A percentile compares a stretch with the other conserved stretches of the same genome.
Evolutionary conservation across 2,329 filamentous ascomycete genomes (phyloP).

Genomic region (Fusarium begoniae): DNA sequence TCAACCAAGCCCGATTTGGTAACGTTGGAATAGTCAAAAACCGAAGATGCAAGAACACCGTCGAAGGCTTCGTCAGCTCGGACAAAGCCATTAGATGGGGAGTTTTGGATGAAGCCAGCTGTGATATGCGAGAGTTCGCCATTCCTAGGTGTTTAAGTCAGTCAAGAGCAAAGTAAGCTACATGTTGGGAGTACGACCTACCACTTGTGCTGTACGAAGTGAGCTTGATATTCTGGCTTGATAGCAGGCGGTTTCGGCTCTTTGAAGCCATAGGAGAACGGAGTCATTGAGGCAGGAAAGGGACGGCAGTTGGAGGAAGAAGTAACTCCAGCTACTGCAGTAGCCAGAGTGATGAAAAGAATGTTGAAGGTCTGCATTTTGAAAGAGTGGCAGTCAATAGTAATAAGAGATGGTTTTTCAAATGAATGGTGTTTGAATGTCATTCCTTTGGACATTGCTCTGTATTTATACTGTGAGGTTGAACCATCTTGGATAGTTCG

Average conservation of each 20-base stretch:
- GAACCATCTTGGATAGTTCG: not conserved
- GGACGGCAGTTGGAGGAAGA: conserved; percentile 17
- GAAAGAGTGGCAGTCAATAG: fast-evolving
- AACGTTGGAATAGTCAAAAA: conserved; percentile 50
- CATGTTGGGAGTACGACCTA: not conserved
- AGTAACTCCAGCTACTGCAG: not conserved
- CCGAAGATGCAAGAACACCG: conserved; percentile 42
- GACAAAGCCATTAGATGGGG: conserved; percentile 43
- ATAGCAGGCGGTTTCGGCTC: conserved; percentile 47
- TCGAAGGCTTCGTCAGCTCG: conserved; percentile 46
- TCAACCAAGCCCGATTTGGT: conserved; percentile 49
- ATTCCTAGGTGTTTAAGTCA: conserved; percentile 36
- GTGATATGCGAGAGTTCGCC: conserved; percentile 51
- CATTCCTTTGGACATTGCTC: too few relatives aligned
- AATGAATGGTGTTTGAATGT: not conserved
- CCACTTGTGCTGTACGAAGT: conserved; percentile 52
- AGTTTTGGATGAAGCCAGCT: conserved; percentile 48
- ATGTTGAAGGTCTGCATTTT: not conserved
- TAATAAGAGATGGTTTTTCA: too few relatives aligned
- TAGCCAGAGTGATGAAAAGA: not conserved
- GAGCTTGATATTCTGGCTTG: conserved; percentile 45
- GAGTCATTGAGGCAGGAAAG: conserved; percentile 40
- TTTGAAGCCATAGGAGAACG: conserved; percentile 46
- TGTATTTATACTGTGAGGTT: not conserved
- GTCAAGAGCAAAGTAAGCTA: not conserved